Evolutionary conservation across 225 moss, liverwort and hornwort species (phyloP), one percentile per base, ranked within the genome.

Genomic region (Bryoerythrophyllum caledonicum): DNA sequence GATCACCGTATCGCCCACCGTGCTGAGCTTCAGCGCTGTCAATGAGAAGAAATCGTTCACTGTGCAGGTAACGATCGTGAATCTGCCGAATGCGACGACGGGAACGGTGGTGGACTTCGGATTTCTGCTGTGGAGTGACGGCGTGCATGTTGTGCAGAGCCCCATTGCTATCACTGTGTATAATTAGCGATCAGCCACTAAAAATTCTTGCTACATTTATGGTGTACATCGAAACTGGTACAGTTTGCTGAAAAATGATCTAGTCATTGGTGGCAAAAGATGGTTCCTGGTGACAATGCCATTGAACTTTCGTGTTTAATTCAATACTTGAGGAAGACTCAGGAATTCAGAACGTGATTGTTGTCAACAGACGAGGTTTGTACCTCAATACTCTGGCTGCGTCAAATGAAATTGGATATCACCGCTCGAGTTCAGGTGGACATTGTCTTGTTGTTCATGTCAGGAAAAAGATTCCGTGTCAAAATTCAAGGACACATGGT

Each of bases 81-180:
- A 76, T 26, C 13, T 49, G 41, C 72, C 72, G 4, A 26, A 25
- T 34, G n/a, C 40, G 30, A 54, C 71, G 5, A 3, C 41, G 6
- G 2, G 17, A 8, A 3, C 72, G 0, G 1, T 51, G 6, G 73
- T 67, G 5, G 16, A 58, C 0, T 83, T 83, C 10, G 80, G 76
- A 17, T 69, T 1, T 5, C 63, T 83, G 0, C 34, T 73, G 43
- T 83, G 83, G 83, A 76, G 48, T 12, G 80, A 83, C 24, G 68
- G 76, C 4, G 76, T 0, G 1, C 80, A 68, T 43, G 13, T 10
- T 63, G 83, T 83, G 4, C 76, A 59, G 24, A 83, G 80, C 23
- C 80, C 83, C 20, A 76, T 83, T 53, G 72, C 83, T 12, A 68
- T 83, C 34, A 83, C 76, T 11, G 10, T 76, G 2, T 1, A 13